These are phyloP conservation scores for Cyphellophora europaea DNA, from an alignment of 2,329 filamentous ascomycete species.

Conservation along the genomic window DNA sequence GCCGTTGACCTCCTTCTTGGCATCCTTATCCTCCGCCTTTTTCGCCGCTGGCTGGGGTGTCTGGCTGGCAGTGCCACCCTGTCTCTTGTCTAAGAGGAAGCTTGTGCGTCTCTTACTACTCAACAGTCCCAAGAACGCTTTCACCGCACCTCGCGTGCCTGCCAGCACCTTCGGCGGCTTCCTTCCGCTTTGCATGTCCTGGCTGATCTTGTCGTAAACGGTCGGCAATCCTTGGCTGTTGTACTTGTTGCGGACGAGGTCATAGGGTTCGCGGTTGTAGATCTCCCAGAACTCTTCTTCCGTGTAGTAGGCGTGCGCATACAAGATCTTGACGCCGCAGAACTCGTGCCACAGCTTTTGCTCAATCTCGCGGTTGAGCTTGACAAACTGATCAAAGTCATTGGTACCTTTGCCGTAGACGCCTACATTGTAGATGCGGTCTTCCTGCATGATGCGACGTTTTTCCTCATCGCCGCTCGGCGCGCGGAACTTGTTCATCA, in stretches of 20 bases:
- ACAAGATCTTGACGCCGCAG: constrained; percentile 69
- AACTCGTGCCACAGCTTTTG: constrained; percentile 45
- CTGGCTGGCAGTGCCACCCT: not conserved
- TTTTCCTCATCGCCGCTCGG: constrained; percentile 1
- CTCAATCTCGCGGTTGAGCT: constrained; percentile 59
- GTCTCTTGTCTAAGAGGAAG: constrained; percentile 1
- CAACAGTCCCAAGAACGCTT: constrained; percentile 1
- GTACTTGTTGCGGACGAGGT: constrained; percentile 16
- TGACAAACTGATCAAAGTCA: constrained; percentile 45
- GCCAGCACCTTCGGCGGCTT: not conserved
- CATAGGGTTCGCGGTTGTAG: constrained; percentile 16
- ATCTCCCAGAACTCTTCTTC: constrained; percentile 27
- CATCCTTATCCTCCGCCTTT: not conserved
- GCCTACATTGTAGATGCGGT: constrained; percentile 29
- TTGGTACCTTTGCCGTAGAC: constrained; percentile 70
- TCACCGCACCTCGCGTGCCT: not conserved
- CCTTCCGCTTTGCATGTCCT: constrained; percentile 7
- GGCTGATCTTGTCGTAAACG: constrained; percentile 18
- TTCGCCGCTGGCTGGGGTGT: not conserved
- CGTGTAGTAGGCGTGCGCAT: constrained; percentile 67
- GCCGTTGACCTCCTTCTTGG: constrained; percentile 1
- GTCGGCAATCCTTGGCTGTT: constrained; percentile 12
- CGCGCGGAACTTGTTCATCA: constrained; percentile 1
- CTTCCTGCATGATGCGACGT: constrained; percentile 32
- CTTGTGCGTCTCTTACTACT: not conserved